Evolutionary conservation across 345 rosid genomes (phyloP).

Genomic region (Melaleuca alternifolia): DNA sequence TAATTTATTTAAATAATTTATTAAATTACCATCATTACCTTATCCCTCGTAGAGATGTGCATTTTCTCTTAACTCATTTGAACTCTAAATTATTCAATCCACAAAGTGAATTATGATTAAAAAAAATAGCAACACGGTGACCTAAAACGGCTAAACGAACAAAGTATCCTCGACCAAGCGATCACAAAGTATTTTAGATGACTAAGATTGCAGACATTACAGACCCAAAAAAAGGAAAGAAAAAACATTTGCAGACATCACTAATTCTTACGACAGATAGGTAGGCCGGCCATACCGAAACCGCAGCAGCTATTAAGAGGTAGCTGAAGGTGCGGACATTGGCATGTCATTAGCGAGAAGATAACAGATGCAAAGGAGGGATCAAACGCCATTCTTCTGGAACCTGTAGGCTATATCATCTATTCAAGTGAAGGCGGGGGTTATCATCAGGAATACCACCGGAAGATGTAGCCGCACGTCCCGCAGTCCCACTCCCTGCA

Average conservation of each 20-base stretch:
- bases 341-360: neutral
- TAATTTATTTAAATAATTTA: neutral
- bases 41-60: neutral
- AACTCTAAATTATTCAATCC: neutral
- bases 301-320: neutral
- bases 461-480: neutral
- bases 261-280: neutral
- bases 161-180: neutral
- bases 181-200: neutral
- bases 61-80: neutral
- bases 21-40: neutral
- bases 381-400: neutral
- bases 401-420: neutral
- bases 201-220: neutral
- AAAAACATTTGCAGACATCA: too few species aligned
- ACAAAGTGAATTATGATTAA: neutral
- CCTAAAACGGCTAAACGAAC: neutral
- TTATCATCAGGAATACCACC: neutral
- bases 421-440: neutral
- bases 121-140: neutral
- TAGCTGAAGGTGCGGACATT: neutral
- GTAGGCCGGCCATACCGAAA: neutral
- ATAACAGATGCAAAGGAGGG: neutral
- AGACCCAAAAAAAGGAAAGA: too few species aligned
- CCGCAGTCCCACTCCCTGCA: neutral